Evolutionary conservation across 148 eudicot genomes (phyloP).

Genomic region (Fagopyrum homotropicum): DNA sequence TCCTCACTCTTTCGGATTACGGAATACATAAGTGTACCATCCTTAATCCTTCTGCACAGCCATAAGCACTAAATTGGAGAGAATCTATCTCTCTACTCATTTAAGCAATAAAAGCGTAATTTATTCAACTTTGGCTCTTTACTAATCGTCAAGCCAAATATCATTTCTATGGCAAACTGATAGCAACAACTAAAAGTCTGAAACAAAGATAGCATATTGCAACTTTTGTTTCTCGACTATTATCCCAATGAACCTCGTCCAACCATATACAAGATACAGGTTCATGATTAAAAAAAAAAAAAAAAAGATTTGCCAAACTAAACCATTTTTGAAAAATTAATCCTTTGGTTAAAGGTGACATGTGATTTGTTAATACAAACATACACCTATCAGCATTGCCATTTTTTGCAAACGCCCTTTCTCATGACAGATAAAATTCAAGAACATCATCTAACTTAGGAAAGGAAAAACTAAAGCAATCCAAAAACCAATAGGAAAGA

Average conservation of each 20-base stretch:
- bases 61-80: not conserved
- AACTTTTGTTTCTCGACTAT: not conserved
- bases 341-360: too few species aligned
- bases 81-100: not conserved
- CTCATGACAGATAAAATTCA: too few species aligned
- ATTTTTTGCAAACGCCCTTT: too few species aligned
- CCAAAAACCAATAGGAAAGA: not conserved
- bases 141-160: not conserved
- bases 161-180: not conserved
- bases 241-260: not conserved
- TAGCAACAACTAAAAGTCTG: not conserved
- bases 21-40: not conserved
- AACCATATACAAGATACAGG: not conserved
- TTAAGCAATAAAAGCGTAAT: not conserved
- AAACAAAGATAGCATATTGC: not conserved
- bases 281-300: not conserved
- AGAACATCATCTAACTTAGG: too few species aligned
- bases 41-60: not conserved
- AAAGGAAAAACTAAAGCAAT: too few species aligned
- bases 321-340: too few species aligned
- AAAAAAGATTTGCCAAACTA: too few species aligned
- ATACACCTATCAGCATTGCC: too few species aligned
- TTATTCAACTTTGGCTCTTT: not conserved
- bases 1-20: not conserved
- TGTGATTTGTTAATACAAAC: too few species aligned